phyloP scores from a whole-genome alignment of 331 rosid species.

The Dryas integrifolia region DNA sequence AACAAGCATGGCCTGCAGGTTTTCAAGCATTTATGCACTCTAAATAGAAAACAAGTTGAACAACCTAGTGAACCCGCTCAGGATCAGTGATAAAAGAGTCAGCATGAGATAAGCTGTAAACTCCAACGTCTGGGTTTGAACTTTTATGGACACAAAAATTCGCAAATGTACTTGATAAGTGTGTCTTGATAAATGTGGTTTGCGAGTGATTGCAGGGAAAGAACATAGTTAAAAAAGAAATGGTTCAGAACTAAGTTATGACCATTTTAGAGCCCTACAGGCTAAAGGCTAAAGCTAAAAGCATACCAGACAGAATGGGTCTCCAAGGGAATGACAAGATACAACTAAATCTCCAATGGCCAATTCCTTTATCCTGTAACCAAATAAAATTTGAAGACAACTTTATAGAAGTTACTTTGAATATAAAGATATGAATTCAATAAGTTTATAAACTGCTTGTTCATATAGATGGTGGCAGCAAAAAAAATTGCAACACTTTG shows the following conservation, averaged over 20 bases:
- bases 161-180: neutral
- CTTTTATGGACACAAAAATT: neutral
- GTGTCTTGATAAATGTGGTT: neutral
- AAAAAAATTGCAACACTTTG: no score
- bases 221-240: no score
- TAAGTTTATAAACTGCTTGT: neutral
- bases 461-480: no score
- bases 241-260: no score
- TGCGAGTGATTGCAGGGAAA: neutral
- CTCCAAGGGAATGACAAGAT: conserved; percentile 84
- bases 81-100: neutral
- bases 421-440: neutral
- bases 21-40: no score
- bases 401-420: neutral
- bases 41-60: no score
- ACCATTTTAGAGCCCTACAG: neutral
- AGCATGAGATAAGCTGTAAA: neutral
- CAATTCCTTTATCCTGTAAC: conserved; percentile 74
- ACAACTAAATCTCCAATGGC: conserved; percentile 88
- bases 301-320: conserved; percentile 88
- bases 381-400: conserved; percentile 7
- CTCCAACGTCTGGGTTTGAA: neutral
- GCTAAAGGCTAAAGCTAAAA: neutral
- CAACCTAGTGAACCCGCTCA: no score
- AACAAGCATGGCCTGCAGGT: no score